Conservation (phyloP, 2,329 filamentous ascomycete genomes). For the Dryadomyces quercivorus region DNA sequence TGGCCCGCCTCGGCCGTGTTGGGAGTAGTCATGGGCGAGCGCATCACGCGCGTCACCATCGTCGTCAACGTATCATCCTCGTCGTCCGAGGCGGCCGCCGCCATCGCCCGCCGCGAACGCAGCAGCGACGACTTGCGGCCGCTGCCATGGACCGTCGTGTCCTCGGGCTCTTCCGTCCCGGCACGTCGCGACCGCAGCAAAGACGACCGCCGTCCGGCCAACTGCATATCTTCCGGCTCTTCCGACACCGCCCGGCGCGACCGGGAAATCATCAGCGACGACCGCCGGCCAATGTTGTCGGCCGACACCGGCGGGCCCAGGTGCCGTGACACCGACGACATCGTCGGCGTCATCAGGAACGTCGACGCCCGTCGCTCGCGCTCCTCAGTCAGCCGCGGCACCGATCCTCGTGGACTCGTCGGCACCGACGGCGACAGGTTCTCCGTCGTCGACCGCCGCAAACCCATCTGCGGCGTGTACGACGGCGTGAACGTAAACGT, state of each 20-base stretch:
- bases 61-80: slow-evolving; percentile 26
- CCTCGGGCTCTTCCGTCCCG: slow-evolving; percentile 36
- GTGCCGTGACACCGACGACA: slow-evolving; percentile 31
- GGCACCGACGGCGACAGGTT: background rate
- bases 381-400: background rate
- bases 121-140: slow-evolving; percentile 35
- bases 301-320: slow-evolving; percentile 26
- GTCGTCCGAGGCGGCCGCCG: slow-evolving; percentile 27
- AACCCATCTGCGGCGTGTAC: background rate
- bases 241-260: slow-evolving; percentile 35
- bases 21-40: background rate
- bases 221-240: slow-evolving; percentile 26
- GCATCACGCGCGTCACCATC: slow-evolving; percentile 11
- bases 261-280: slow-evolving; percentile 32
- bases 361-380: slow-evolving; percentile 16
- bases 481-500: slow-evolving; percentile 3
- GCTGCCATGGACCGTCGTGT: slow-evolving; percentile 9
- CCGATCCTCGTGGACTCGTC: background rate
- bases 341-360: slow-evolving; percentile 25
- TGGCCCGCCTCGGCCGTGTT: slow-evolving; percentile 20
- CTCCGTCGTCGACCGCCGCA: background rate
- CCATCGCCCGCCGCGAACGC: slow-evolving; percentile 30
- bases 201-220: slow-evolving; percentile 31
- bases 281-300: slow-evolving; percentile 35
- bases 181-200: slow-evolving; percentile 20